Percentiles rank a stretch among this genome's conserved stretches.
These are phyloP conservation scores for Mrakia frigida DNA, from an alignment of 768 basidiomycete species.

Conservation along the genomic window DNA sequence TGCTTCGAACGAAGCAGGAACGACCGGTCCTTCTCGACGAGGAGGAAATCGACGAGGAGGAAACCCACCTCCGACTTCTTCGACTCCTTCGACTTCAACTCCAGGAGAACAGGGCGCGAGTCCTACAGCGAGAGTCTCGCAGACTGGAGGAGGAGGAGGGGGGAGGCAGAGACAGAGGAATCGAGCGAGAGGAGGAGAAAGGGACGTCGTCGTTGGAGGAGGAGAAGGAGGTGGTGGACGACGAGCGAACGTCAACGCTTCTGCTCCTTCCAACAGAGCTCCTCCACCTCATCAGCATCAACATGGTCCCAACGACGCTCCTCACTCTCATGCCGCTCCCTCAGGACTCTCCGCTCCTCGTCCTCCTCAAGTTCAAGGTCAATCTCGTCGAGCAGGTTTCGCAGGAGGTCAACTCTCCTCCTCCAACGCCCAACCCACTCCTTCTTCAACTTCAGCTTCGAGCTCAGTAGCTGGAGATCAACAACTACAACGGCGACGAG, in stretches of 20 bases:
- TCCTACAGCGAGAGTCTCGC: background rate
- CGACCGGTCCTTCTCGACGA: background rate
- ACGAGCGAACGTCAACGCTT: background rate
- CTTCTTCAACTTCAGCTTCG: background rate
- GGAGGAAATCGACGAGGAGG: too few relatives aligned
- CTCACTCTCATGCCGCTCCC: background rate
- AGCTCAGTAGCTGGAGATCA: background rate
- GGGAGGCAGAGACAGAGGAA: background rate
- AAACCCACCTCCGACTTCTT: conserved; percentile 5
- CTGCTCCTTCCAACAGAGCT: background rate
- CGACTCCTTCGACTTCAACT: background rate
- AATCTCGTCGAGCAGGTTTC: conserved; percentile 3
- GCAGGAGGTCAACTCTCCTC: conserved; percentile 14
- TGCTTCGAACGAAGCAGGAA: background rate
- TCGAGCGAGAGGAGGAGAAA: background rate
- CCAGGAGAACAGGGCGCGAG: background rate
- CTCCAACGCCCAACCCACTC: background rate
- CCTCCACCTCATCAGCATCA: background rate
- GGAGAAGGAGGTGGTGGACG: background rate
- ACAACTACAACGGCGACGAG: background rate
- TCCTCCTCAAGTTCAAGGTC: background rate
- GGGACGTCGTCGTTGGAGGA: conserved; percentile 6
- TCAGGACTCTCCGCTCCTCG: background rate
- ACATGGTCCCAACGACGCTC: background rate
- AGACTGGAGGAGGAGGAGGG: background rate